Percentiles rank a stretch among this genome's conserved stretches.
Evolutionary conservation across 192 early-diverging fungal species (phyloP).

Genomic region (Umbelopsis sp.): DNA sequence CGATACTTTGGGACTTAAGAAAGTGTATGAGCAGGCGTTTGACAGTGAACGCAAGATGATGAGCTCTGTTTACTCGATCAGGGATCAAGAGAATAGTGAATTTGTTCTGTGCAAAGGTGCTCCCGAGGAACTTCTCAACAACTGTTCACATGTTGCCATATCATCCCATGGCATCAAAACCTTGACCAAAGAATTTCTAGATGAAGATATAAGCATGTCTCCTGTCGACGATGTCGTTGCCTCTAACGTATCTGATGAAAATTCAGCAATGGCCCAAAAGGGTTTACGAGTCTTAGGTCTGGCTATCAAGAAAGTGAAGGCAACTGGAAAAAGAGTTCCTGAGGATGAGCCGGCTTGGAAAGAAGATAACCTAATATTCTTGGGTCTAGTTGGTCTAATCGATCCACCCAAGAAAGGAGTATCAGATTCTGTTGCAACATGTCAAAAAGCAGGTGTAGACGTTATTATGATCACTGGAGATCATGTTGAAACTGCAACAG

Average conservation of each 20-base stretch:
- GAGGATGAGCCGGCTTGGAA: slow-evolving; percentile 48
- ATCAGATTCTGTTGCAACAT: slow-evolving; percentile 71
- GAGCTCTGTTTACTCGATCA: slow-evolving; percentile 72
- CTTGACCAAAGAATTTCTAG: not conserved
- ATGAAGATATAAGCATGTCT: not conserved
- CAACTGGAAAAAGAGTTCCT: slow-evolving; percentile 39
- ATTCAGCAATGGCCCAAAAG: slow-evolving; percentile 72
- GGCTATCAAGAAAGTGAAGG: slow-evolving; percentile 66
- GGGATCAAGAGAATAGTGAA: slow-evolving; percentile 34
- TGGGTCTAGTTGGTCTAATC: slow-evolving; percentile 90
- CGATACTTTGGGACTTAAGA: slow-evolving; percentile 56
- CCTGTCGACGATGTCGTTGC: not conserved
- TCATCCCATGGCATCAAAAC: not conserved
- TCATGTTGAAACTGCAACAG: slow-evolving; percentile 87
- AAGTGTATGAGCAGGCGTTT: slow-evolving; percentile 83
- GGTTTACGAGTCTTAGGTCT: slow-evolving; percentile 90
- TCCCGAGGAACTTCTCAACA: slow-evolving; percentile 82
- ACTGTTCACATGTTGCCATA: slow-evolving; percentile 42
- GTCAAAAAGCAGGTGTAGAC: slow-evolving; percentile 86
- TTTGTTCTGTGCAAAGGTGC: slow-evolving; percentile 89
- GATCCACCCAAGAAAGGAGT: slow-evolving; percentile 88
- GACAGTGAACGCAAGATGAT: slow-evolving; percentile 95
- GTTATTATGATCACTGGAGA: slow-evolving; percentile 98
- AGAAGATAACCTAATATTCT: slow-evolving; percentile 76
- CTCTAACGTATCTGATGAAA: slow-evolving; percentile 51